Evolutionary conservation across 2,329 filamentous ascomycete species (phyloP).

Genomic region (Pyrenochaeta sp.): DNA sequence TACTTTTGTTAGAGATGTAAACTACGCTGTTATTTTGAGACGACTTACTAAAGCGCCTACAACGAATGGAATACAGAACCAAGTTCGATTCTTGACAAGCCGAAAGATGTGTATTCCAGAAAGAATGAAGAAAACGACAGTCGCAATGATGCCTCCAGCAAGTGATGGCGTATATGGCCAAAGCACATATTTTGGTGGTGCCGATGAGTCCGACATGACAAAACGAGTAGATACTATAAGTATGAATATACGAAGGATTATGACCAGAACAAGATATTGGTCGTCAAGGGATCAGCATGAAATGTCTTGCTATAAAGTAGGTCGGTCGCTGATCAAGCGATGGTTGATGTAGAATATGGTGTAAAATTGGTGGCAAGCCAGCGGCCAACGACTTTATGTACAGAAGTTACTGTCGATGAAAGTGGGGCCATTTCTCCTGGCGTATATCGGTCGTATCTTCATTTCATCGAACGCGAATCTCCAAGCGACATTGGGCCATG

Average conservation of each 20-base stretch:
- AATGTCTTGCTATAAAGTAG: background rate
- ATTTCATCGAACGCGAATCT: background rate
- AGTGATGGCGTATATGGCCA: slow-evolving; percentile 58
- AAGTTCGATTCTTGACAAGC: slow-evolving; percentile 55
- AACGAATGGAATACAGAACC: slow-evolving; percentile 62
- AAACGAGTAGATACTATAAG: background rate
- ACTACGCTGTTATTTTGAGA: slow-evolving; percentile 30
- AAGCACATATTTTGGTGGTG: slow-evolving; percentile 30
- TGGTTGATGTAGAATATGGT: background rate
- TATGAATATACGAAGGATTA: too few relatives aligned
- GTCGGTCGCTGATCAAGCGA: background rate
- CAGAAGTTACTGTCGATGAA: background rate
- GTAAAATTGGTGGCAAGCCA: background rate
- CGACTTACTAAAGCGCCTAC: slow-evolving; percentile 50
- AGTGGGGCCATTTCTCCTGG: background rate
- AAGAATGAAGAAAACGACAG: slow-evolving; percentile 57
- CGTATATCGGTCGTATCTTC: background rate
- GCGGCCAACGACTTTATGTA: background rate
- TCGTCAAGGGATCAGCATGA: too few relatives aligned
- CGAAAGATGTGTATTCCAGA: slow-evolving; percentile 56
- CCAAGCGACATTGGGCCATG: background rate
- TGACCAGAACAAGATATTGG: too few relatives aligned
- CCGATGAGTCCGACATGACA: slow-evolving; percentile 28
- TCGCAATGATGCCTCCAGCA: slow-evolving; percentile 57
- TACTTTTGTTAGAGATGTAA: too few relatives aligned